Conservation (phyloP, 2,329 filamentous ascomycete genomes). For the Rhytidhysteron rufulum region DNA sequence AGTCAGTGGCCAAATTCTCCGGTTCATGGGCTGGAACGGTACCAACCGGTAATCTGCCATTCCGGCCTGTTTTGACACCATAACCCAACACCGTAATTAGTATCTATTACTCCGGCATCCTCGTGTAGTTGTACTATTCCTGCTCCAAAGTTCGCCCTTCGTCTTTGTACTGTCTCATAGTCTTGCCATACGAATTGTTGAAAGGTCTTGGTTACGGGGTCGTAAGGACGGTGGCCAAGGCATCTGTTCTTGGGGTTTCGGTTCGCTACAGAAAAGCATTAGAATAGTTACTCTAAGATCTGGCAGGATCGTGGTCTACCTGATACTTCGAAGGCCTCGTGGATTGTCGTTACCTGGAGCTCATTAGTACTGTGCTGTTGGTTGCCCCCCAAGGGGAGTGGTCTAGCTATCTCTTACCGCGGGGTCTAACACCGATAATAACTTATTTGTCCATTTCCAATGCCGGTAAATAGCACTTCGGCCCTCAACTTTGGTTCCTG, state of each 20-base stretch:
- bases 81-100: conserved; percentile 71
- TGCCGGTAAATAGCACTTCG: conserved; percentile 78
- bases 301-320: conserved; percentile 33
- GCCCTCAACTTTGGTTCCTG: conserved; percentile 68
- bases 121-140: conserved; percentile 81
- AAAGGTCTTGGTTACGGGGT: conserved; percentile 68
- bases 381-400: too few species aligned
- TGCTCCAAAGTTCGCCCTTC: conserved; percentile 79
- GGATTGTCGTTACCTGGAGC: conserved; percentile 58
- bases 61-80: conserved; percentile 87
- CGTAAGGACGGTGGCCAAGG: conserved; percentile 77
- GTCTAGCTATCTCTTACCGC: conserved; percentile 17
- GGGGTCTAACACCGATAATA: conserved; percentile 63
- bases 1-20: too few species aligned
- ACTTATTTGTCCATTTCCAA: conserved; percentile 69
- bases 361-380: not conserved
- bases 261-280: conserved; percentile 39
- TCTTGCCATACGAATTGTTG: conserved; percentile 79
- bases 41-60: conserved; percentile 75
- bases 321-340: conserved; percentile 75
- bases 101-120: conserved; percentile 61
- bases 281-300: conserved; percentile 7
- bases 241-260: conserved; percentile 65
- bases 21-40: too few species aligned
- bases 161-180: conserved; percentile 72